Evolutionary conservation across 1,284 basidiomycete genomes (phyloP).

Genomic region (Mycena sp.): DNA sequence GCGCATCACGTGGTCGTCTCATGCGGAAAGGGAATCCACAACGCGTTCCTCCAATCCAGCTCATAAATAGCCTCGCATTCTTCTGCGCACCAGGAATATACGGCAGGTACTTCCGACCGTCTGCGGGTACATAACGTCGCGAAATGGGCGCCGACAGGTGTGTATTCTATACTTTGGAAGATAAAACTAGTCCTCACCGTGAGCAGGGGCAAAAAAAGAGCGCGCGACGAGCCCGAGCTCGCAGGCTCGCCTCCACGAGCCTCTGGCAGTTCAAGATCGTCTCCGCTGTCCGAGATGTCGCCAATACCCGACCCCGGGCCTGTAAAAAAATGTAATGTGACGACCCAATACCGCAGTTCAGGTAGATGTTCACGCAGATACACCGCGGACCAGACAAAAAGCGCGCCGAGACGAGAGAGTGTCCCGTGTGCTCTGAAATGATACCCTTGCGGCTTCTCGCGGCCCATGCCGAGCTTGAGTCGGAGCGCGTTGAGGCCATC

Average conservation of each 20-base stretch:
- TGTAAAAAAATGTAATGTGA: constrained; percentile 27
- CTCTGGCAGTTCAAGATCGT: constrained; percentile 9
- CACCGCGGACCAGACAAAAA: constrained; percentile 19
- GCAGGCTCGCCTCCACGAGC: not conserved
- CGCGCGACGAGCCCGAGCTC: constrained; percentile 5
- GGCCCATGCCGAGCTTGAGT: constrained; percentile 70
- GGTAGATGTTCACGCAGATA: no score
- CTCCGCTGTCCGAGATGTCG: constrained; percentile 21
- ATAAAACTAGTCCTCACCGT: not conserved
- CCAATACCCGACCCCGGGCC: constrained; percentile 15
- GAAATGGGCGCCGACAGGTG: constrained; percentile 18
- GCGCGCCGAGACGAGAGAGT: constrained; percentile 74
- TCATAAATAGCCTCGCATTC: no score
- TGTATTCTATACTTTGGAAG: not conserved
- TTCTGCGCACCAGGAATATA: no score
- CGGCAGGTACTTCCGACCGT: no score
- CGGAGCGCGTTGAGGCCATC: constrained; percentile 72
- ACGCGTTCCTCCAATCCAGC: no score
- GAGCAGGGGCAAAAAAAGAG: constrained; percentile 19
- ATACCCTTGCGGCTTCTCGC: constrained; percentile 75
- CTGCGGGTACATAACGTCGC: no score
- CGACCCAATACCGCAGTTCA: no score
- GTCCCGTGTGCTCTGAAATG: constrained; percentile 75
- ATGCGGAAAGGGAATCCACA: no score
- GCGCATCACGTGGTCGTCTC: no score